Evolutionary conservation across 306 rosid species (phyloP).

Genomic region (Hippophae rhamnoides): DNA sequence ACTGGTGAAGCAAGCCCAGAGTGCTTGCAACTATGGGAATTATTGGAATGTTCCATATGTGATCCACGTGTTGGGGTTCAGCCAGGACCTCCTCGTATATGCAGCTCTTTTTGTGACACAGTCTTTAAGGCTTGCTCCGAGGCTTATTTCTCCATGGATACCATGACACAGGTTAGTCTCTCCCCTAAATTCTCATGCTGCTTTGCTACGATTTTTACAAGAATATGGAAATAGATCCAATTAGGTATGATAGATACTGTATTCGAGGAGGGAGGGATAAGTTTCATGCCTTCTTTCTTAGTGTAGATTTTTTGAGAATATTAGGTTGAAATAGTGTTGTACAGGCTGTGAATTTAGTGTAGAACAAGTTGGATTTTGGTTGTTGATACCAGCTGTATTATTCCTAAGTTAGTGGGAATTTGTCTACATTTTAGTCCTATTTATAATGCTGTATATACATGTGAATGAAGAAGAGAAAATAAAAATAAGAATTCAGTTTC

Average conservation of each 20-base stretch:
- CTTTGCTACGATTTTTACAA: neutral
- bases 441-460: too few species aligned
- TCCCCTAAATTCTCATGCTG: neutral
- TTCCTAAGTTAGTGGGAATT: too few species aligned
- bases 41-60: slow-evolving; percentile 85
- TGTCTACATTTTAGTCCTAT: too few species aligned
- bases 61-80: slow-evolving; percentile 71
- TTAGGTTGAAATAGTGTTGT: too few species aligned
- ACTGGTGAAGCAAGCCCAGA: slow-evolving; percentile 75
- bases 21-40: slow-evolving; percentile 87
- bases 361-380: too few species aligned
- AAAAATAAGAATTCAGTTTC: too few species aligned
- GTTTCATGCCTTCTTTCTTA: neutral
- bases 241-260: neutral
- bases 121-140: slow-evolving; percentile 62
- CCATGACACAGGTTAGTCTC: slow-evolving; percentile 59
- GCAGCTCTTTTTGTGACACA: slow-evolving; percentile 69
- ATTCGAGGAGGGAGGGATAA: neutral
- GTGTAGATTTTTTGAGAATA: too few species aligned
- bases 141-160: slow-evolving; percentile 87
- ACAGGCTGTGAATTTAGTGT: too few species aligned
- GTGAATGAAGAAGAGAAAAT: too few species aligned
- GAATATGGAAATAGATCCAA: neutral
- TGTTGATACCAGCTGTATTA: too few species aligned
- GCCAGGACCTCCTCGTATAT: slow-evolving; percentile 73